phyloP scores from a whole-genome alignment of 257 asterid genomes.

The Jacaranda mimosifolia region DNA sequence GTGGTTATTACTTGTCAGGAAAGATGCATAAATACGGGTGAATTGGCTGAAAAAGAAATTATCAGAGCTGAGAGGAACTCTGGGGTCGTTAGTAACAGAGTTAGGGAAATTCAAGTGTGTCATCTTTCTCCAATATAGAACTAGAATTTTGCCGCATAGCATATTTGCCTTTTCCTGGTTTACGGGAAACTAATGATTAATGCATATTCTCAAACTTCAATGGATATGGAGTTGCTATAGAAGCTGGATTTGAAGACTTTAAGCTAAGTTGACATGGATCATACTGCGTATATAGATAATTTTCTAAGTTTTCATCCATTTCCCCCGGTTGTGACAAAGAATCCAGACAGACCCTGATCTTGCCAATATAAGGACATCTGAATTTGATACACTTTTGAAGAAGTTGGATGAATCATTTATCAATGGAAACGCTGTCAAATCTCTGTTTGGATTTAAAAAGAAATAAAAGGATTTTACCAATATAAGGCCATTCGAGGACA shows the following conservation, averaged over 20 bases:
- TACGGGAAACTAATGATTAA: neutral
- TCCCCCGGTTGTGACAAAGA: constrained; percentile 50
- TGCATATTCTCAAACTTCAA: constrained; percentile 24
- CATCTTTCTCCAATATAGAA: neutral
- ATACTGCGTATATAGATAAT: neutral
- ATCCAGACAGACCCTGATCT: constrained; percentile 76
- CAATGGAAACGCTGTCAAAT: constrained; percentile 79
- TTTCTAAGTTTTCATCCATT: neutral
- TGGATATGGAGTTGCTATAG: no score
- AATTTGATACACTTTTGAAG: constrained; percentile 65
- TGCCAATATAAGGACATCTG: constrained; percentile 58
- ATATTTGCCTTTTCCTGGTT: neutral
- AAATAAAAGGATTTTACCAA: constrained; percentile 44
- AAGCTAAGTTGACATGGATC: constrained; percentile 42
- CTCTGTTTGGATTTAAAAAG: constrained; percentile 73
- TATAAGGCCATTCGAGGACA: neutral
- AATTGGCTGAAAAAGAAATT: constrained; percentile 71
- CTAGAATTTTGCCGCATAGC: neutral
- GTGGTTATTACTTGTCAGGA: constrained; percentile 47
- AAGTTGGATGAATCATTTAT: constrained; percentile 75
- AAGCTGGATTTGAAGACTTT: constrained; percentile 61
- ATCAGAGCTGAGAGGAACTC: constrained; percentile 71
- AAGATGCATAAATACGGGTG: constrained; percentile 61
- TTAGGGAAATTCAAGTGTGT: constrained; percentile 75
- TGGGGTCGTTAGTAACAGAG: constrained; percentile 60